phyloP scores from a whole-genome alignment of 129 eudicot species.

The Glebionis coronaria region DNA sequence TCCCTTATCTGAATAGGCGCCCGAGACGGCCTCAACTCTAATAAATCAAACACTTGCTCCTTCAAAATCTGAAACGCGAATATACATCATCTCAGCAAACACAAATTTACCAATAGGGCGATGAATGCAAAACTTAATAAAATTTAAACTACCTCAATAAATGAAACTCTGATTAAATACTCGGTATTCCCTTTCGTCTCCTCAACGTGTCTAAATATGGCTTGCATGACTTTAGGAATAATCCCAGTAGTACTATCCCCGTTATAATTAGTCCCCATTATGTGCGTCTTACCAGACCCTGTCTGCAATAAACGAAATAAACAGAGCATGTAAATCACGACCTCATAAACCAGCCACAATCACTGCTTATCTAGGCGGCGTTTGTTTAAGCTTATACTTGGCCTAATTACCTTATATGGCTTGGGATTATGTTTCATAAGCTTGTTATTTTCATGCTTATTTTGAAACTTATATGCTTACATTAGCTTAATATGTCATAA shows the following conservation, averaged over 20 bases:
- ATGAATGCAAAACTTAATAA: background rate
- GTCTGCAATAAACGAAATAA: constrained; percentile 40
- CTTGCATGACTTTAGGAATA: constrained; percentile 84
- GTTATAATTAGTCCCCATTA: constrained; percentile 93
- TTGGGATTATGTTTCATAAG: no score
- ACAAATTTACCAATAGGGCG: background rate
- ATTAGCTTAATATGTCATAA: no score
- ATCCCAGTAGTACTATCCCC: constrained; percentile 68
- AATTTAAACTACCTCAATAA: constrained; percentile 63
- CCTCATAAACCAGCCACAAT: background rate
- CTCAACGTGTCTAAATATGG: constrained; percentile 62
- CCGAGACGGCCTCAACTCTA: constrained; percentile 70
- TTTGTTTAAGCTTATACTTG: background rate
- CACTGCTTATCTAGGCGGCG: background rate
- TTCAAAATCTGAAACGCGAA: constrained; percentile 63
- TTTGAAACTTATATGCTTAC: no score
- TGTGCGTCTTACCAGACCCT: constrained; percentile 93
- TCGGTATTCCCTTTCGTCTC: constrained; percentile 52
- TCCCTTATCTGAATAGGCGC: constrained; percentile 91
- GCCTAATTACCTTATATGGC: no score
- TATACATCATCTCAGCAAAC: no score
- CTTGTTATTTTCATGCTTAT: no score
- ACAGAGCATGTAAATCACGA: background rate
- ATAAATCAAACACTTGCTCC: constrained; percentile 84
- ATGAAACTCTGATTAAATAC: constrained; percentile 77